Base-by-base conservation (phyloP, 148 eudicot species). In the Nepenthes gracilis region DNA sequence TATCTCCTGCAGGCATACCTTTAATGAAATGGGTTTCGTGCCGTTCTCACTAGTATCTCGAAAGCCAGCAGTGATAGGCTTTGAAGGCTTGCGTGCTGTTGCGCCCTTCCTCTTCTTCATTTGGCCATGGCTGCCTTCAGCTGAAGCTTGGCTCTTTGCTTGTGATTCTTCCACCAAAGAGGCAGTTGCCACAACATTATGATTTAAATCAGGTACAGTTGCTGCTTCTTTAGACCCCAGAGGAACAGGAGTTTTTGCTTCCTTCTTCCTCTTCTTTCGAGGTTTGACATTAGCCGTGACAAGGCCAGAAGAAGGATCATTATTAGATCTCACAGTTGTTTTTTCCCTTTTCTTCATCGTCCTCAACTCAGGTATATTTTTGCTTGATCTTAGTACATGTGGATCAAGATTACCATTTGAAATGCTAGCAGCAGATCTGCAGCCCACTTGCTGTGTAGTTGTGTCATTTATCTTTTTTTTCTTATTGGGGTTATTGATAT, bases 171-270 rank as follows among this genome's bases (percentile, higher is more conserved):
- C 69, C 54, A 61, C 68, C 50, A 11, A 64, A 40, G 45, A 40
- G 45, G 6, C 8, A 40, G 45, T 66, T 52, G 48, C 14, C 2
- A 37, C 23, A 51, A 47, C 47, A 55, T 43, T 67, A 38, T 76
- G 72, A 67, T 84, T 82, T 55, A 77, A 50, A 72, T 75, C 78
- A 35, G 80, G 79, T 53, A 49, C 2, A 2, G 10, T n/a, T 5
- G 3, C 10, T 10, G 15, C 15, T 11, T 11, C 53, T n/a, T n/a
- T n/a, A 49, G 53, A 2, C 53, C 11, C n/a, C 53, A 5, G 53
- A 49, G 53, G 53, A n/a, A 49, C 12, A 5, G 53, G 15, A 49
- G 53, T 49, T 49, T 2, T 10, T 49, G 53, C 15, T 49, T 49
- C 53, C 53, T 49, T n/a, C 4, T 49, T 49, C 53, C 53, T 49